Evolutionary conservation across 306 rosid species (phyloP), one percentile per base, ranked within the genome.

Genomic region (Purshia tridentata): DNA sequence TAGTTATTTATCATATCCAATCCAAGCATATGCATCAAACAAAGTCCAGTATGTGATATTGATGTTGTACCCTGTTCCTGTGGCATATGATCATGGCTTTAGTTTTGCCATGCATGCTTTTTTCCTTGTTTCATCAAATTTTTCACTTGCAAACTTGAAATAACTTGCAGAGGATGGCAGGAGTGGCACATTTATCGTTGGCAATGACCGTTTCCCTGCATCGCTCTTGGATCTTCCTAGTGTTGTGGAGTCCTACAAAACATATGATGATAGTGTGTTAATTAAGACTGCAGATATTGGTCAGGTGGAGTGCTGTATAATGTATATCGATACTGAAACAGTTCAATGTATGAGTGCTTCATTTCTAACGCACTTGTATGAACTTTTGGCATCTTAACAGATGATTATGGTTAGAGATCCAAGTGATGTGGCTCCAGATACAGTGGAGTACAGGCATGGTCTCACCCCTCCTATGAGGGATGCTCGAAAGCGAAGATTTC

Each of bases 401-500:
- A 89, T 89, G 93, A 89, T 89, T 57, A 84, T 86, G 93, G 89
- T 89, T 45, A 84, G 89, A 80, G 87, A 86, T 53, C 81, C 89
- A 1, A 78, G 70, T 40, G 91, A 86, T 69, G 73, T 88, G 19
- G 85, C 88, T 65, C 89, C 89, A 22, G 97, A 91, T 68, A 78
- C 86, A 48, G 78, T 83, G 49, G 95, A 91, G 85, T 88, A 79
- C 76, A 89, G 92, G 76, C 99, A 91, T 65, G 99, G 97, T 65
- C 93, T 94, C 77, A 88, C 99, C 51, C 99, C 97, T 72, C 96
- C 99, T 18, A 89, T 84, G 97, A 90, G 96, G 84, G 99, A 91
- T 80, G 99, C 97, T 29, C 88, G 97, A 65, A 91, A 89, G 78
- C 90, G 96, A n/a, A 81, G 91, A 81, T 94, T 94, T 22, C 93